Percentiles rank a stretch among this genome's conserved stretches.
Evolutionary conservation across 2,329 filamentous ascomycete species (phyloP).

Genomic region (Colletotrichum sp.): DNA sequence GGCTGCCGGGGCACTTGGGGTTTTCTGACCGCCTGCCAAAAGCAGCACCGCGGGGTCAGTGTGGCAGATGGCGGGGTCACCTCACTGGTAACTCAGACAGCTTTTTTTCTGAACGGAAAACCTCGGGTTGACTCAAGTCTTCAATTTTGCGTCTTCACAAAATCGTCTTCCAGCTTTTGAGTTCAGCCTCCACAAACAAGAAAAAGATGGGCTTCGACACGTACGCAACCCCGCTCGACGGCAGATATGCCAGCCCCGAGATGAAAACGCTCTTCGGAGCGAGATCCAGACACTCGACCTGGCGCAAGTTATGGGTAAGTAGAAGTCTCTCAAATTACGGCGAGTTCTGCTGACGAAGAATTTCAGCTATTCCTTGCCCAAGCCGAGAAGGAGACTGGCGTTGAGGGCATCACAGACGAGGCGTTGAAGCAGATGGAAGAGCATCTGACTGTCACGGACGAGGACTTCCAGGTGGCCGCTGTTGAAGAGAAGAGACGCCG

Average conservation of each 20-base stretch:
- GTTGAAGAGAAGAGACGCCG: slow-evolving; percentile 77
- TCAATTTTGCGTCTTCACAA: neutral
- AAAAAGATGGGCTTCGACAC: neutral
- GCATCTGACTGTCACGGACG: slow-evolving; percentile 76
- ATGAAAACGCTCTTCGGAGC: slow-evolving; percentile 84
- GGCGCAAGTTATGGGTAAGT: slow-evolving; percentile 77
- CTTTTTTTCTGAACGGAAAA: neutral
- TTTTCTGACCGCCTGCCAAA: slow-evolving; percentile 9
- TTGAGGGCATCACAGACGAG: slow-evolving; percentile 71
- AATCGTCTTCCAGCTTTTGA: neutral
- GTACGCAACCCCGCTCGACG: slow-evolving; percentile 60
- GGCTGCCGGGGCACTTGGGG: neutral
- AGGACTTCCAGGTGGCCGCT: slow-evolving; percentile 75
- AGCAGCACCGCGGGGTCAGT: slow-evolving; percentile 1
- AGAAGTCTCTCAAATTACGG: neutral
- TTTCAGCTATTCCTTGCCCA: slow-evolving; percentile 73
- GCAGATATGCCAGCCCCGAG: slow-evolving; percentile 75
- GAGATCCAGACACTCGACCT: slow-evolving; percentile 75
- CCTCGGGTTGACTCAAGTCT: neutral
- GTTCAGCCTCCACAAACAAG: neutral
- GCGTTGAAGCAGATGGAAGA: slow-evolving; percentile 79
- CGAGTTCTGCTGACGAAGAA: neutral
- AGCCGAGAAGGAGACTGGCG: slow-evolving; percentile 79
- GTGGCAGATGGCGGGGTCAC: neutral
- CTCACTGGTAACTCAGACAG: neutral